Conservation (phyloP, 2,329 filamentous ascomycete species). For the Fusarium protoensiforme region DNA sequence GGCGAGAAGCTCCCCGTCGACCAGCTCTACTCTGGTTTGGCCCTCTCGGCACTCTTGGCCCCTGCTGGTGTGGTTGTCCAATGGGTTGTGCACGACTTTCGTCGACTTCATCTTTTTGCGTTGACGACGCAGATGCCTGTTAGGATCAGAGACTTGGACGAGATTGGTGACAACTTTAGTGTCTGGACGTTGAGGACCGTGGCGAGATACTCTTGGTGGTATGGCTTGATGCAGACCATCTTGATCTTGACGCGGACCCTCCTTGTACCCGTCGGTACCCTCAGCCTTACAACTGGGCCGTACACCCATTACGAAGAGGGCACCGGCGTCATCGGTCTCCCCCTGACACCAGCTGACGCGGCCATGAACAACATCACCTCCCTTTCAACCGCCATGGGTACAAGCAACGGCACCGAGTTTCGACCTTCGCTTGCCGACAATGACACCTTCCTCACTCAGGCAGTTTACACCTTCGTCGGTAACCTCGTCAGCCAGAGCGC, state of each 20-base stretch:
- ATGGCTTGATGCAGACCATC: conserved; percentile 31
- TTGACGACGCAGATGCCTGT: conserved; percentile 24
- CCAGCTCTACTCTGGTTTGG: conserved; percentile 34
- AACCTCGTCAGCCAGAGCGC: conserved; percentile 34
- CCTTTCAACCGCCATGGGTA: conserved; percentile 26
- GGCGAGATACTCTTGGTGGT: conserved; percentile 36
- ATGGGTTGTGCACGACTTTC: conserved; percentile 32
- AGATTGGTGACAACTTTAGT: conserved; percentile 33
- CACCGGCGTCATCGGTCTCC: conserved; percentile 27
- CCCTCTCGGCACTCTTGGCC: conserved; percentile 19
- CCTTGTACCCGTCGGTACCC: conserved; percentile 28
- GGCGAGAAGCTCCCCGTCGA: conserved; percentile 12
- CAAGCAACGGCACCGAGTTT: neutral
- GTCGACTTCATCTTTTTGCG: conserved; percentile 31
- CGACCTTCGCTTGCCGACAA: conserved; percentile 22
- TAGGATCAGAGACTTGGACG: conserved; percentile 24
- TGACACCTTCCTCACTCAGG: conserved; percentile 25
- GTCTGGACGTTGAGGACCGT: conserved; percentile 24
- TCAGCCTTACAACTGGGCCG: conserved; percentile 29
- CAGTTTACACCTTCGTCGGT: conserved; percentile 33
- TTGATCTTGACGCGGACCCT: conserved; percentile 27
- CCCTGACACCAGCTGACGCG: conserved; percentile 10
- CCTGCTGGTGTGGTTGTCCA: conserved; percentile 26
- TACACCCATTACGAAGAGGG: conserved; percentile 16
- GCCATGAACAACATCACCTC: conserved; percentile 14